Base-by-base conservation (phyloP, 768 basidiomycete species). In the Pholiota microspora region DNA sequence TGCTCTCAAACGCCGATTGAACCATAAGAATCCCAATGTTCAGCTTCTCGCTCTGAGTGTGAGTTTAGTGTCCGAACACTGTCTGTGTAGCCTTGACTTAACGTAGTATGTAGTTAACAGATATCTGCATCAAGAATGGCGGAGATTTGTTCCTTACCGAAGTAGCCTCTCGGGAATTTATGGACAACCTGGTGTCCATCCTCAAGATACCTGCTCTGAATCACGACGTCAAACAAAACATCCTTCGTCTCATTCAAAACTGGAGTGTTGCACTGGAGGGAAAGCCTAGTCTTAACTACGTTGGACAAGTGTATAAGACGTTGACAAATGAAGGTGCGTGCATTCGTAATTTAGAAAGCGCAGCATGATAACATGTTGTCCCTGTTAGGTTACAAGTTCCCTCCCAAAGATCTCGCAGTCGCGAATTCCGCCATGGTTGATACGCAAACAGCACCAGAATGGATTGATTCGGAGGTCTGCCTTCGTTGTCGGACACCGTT, bases 401-500 rank as follows among this genome's bases (percentile, higher is more conserved):
- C 94, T 29, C 89, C 90, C 0, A 86, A 86, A 62, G 90, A 94
- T 62, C 74, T 80, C 29, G 77, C 82, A 2, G 66, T 82, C 12
- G 81, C 86, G 8, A 88, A 81, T 49, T 83, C 91, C 18, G 90
- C 86, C 10, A 92, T 94, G 89, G 89, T 93, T 4, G 90, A 94
- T 65, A 94, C 94, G 0, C 82, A 88, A 62, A 92, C 88, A 0
- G 91, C 97, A 0, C 97, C 97, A 1, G 92, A 96, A 67, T 99
- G 97, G 97, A 89, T 93, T 40, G 96, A 98, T 67, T 94, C 94
- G 0, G 93, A 97, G 44, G 83, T 94, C 13, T 99, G 97, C 68
- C 82, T 96, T 54, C 85, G 94, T 16, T 99, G 97, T 69, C 83
- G 97, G 15, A 86, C 89, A 0, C 69, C 92, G 0, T 99, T 99